phyloP scores from a whole-genome alignment of 768 basidiomycete genomes.

The Artomyces pyxidatus region DNA sequence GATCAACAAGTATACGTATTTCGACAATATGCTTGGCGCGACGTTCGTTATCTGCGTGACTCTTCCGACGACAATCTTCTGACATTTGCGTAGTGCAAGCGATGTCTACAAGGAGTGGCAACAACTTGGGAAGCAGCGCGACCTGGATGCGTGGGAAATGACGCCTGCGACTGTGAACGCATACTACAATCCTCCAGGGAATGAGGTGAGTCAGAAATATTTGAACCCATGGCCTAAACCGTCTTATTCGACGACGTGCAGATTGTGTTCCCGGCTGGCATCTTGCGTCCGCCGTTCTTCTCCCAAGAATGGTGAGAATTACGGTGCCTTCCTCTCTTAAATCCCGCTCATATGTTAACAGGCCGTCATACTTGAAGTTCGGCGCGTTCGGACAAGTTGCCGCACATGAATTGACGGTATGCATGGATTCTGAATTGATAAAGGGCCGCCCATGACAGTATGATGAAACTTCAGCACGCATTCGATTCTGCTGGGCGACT shows the following conservation, averaged over 20 bases:
- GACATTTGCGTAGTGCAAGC: slow-evolving; percentile 34
- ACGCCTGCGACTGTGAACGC: slow-evolving; percentile 81
- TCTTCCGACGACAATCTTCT: neutral
- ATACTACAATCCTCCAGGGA: slow-evolving; percentile 80
- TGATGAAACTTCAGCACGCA: slow-evolving; percentile 50
- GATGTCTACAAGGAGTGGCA: slow-evolving; percentile 66
- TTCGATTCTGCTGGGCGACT: slow-evolving; percentile 86
- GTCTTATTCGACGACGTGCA: too few species aligned
- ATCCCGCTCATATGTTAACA: slow-evolving; percentile 21
- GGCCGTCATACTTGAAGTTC: slow-evolving; percentile 86
- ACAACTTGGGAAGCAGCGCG: slow-evolving; percentile 60
- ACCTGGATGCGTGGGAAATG: slow-evolving; percentile 82
- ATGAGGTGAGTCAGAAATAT: slow-evolving; percentile 48
- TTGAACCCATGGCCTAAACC: neutral
- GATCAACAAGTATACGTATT: slow-evolving; percentile 63
- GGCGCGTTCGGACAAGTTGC: slow-evolving; percentile 92
- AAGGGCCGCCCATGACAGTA: neutral
- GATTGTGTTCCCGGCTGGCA: slow-evolving; percentile 96
- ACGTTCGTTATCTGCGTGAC: slow-evolving; percentile 31
- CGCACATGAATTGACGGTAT: slow-evolving; percentile 83
- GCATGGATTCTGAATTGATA: slow-evolving; percentile 15
- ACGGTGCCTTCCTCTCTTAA: neutral
- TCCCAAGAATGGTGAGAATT: slow-evolving; percentile 55
- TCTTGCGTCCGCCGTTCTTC: slow-evolving; percentile 91
- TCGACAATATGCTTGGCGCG: slow-evolving; percentile 72